phyloP scores from a whole-genome alignment of 2,329 filamentous ascomycete species.

The Gnomoniopsis sp. region DNA sequence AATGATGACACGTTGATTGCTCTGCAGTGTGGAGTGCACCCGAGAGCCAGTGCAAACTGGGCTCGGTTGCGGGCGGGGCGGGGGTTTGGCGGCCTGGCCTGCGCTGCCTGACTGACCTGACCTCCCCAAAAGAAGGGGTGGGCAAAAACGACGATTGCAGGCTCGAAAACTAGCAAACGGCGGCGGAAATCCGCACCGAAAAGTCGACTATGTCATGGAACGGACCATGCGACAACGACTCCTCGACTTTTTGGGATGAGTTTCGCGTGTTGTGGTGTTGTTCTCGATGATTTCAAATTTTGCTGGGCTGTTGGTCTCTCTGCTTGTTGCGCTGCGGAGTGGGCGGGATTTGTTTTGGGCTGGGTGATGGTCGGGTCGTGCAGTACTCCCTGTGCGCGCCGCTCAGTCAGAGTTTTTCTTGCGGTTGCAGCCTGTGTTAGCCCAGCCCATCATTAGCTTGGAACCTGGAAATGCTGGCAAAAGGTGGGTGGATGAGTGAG shows the following conservation, averaged over 20 bases:
- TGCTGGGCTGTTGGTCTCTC: conserved; percentile 46
- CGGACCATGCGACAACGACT: conserved; percentile 49
- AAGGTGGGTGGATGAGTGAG: too few species aligned
- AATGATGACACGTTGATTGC: conserved; percentile 22
- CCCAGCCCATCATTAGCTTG: too few species aligned
- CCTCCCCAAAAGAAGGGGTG: conserved; percentile 20
- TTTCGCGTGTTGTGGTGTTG: conserved; percentile 44
- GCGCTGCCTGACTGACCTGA: too few species aligned
- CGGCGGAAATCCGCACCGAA: conserved; percentile 59
- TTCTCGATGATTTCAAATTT: conserved; percentile 53
- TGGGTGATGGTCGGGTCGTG: not conserved
- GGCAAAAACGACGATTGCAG: conserved; percentile 4
- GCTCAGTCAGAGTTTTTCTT: not conserved
- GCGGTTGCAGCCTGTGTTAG: not conserved
- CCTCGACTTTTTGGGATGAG: conserved; percentile 54
- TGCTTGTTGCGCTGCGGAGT: not conserved
- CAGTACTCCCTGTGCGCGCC: not conserved
- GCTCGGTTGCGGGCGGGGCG: not conserved
- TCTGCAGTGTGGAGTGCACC: conserved; percentile 31
- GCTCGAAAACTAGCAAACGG: conserved; percentile 32
- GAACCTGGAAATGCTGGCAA: not conserved
- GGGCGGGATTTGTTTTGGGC: conserved; percentile 4
- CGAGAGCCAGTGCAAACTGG: conserved; percentile 22
- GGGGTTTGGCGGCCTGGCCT: not conserved
- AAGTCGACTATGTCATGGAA: conserved; percentile 63